Evolutionary conservation across 2,329 filamentous ascomycete genomes (phyloP).

Genomic region (Drechslera avenae): DNA sequence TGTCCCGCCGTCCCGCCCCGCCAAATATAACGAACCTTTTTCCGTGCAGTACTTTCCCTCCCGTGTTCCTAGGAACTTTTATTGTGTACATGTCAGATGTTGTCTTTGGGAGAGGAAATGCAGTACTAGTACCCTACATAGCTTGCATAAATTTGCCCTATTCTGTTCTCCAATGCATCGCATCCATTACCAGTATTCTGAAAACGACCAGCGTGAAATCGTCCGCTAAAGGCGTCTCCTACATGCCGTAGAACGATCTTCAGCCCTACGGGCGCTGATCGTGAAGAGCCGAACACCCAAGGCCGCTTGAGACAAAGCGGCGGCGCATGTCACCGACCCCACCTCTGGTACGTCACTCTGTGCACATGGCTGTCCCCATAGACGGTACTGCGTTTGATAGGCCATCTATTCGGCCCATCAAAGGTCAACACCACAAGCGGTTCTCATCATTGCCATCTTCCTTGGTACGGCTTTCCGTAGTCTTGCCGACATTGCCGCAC

Average conservation of each 20-base stretch:
- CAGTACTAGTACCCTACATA: conserved; percentile 12
- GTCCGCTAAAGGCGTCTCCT: background rate
- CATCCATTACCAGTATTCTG: background rate
- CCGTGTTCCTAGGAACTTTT: conserved; percentile 5
- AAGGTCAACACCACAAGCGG: conserved; percentile 13
- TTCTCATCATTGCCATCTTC: conserved; percentile 1
- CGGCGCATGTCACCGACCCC: conserved; percentile 19
- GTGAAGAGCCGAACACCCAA: conserved; percentile 13
- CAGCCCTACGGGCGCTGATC: conserved; percentile 19
- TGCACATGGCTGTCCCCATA: conserved; percentile 5
- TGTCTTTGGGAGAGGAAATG: conserved; percentile 14
- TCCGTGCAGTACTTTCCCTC: conserved; percentile 5
- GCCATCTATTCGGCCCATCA: conserved; percentile 1
- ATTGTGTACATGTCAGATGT: conserved; percentile 18
- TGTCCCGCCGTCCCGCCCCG: conserved; percentile 3
- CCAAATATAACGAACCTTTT: conserved; percentile 10
- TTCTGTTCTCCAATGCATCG: conserved; percentile 1
- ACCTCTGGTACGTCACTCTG: conserved; percentile 19
- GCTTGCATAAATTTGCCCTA: conserved; percentile 8
- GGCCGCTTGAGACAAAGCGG: conserved; percentile 8
- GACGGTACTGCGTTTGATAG: conserved; percentile 8
- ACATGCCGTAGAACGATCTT: conserved; percentile 15
- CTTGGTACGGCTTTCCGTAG: conserved; percentile 1
- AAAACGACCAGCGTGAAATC: background rate
- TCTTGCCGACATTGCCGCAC: conserved; percentile 7